These are phyloP conservation scores for Cercospora berteroae DNA, from an alignment of 2,329 filamentous ascomycete species.

Conservation along the genomic window DNA sequence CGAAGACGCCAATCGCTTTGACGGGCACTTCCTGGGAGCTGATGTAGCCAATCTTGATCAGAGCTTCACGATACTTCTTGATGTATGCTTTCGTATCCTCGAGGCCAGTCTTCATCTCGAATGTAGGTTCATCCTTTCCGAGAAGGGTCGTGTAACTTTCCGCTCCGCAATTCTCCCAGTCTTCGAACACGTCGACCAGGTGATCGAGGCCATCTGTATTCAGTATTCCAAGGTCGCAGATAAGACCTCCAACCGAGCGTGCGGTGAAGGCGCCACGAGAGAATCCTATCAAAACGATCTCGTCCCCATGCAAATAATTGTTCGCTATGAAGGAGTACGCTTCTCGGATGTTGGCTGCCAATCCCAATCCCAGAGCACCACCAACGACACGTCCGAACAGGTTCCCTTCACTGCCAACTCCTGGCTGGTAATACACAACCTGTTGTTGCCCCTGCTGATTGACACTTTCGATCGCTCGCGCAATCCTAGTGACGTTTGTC, in stretches of 20 bases:
- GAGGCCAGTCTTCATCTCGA: constrained; percentile 17
- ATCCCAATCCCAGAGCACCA: constrained; percentile 36
- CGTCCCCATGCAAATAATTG: constrained; percentile 50
- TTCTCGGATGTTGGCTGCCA: constrained; percentile 54
- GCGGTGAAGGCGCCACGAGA: constrained; percentile 48
- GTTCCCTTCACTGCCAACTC: constrained; percentile 38
- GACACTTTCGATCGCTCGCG: constrained; percentile 35
- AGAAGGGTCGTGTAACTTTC: constrained; percentile 28
- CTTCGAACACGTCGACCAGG: constrained; percentile 36
- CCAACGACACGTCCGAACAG: constrained; percentile 34
- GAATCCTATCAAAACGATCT: constrained; percentile 47
- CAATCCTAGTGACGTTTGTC: constrained; percentile 38
- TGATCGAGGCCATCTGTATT: constrained; percentile 35
- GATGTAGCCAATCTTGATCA: constrained; percentile 16
- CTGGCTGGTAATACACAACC: constrained; percentile 40
- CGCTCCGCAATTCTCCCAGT: constrained; percentile 35
- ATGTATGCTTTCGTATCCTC: constrained; percentile 28
- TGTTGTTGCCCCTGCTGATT: constrained; percentile 37
- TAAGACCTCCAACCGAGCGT: constrained; percentile 44
- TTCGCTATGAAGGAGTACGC: constrained; percentile 62
- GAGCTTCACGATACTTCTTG: constrained; percentile 27
- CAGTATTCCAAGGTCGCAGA: constrained; percentile 45
- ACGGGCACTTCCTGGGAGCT: constrained; percentile 11
- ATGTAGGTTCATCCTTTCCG: constrained; percentile 13
- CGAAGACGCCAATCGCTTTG: constrained; percentile 48